These are phyloP conservation scores for Zelonia costaricensis DNA, from an alignment of 208 protist genomes.

Conservation along the genomic window DNA sequence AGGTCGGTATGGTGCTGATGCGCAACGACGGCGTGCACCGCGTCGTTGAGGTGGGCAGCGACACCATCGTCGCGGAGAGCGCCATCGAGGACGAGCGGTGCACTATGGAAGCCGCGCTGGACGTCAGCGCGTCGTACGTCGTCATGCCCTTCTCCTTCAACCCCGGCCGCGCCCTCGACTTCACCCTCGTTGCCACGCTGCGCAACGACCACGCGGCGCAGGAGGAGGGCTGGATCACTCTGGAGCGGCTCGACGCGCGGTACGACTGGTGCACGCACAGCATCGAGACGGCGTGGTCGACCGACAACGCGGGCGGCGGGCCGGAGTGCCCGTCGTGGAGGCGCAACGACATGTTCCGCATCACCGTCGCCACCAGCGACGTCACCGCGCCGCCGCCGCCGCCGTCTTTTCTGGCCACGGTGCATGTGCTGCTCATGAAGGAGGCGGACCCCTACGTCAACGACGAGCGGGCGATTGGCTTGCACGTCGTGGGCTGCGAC, in stretches of 20 bases:
- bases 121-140: constrained; percentile 48
- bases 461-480: constrained; percentile 68
- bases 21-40: constrained; percentile 59
- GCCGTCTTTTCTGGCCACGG: constrained; percentile 15
- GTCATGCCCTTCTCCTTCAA: constrained; percentile 87
- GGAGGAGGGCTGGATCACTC: constrained; percentile 64
- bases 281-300: constrained; percentile 55
- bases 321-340: constrained; percentile 55
- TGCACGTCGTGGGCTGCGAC: constrained; percentile 62
- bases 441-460: constrained; percentile 65
- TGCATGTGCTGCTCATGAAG: constrained; percentile 72
- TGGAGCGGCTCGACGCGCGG: constrained; percentile 58
- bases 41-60: constrained; percentile 40
- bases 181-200: constrained; percentile 52
- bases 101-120: constrained; percentile 38
- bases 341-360: constrained; percentile 70
- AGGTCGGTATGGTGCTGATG: constrained; percentile 75
- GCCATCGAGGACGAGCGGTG: constrained; percentile 39
- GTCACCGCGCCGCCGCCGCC: not conserved
- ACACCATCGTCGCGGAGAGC: constrained; percentile 65
- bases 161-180: constrained; percentile 52
- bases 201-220: constrained; percentile 32
- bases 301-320: constrained; percentile 45
- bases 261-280: constrained; percentile 71
- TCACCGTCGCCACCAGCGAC: constrained; percentile 31